These are phyloP conservation scores for Arabidopsis thaliana DNA, from an alignment of 345 rosid species.

Conservation along the genomic window TAIR10.1 NC_003076.8:17628501-17629000, in stretches of 20 bases:
- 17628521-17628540: constrained; percentile 71
- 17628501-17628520: constrained; percentile 75
- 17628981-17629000: neutral
- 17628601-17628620: neutral
- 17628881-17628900: constrained; percentile 44
- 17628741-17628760: neutral
- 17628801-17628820: constrained; percentile 36
- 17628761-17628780: neutral
- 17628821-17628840: constrained; percentile 41
- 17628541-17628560: constrained; percentile 68
- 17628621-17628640: neutral
- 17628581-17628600: constrained; percentile 48
- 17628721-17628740: neutral
- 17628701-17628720: constrained; percentile 1
- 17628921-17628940: neutral
- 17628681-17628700: neutral
- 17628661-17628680: too few relatives aligned
- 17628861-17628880: constrained; percentile 47
- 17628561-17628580: constrained; percentile 82
- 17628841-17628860: constrained; percentile 49
- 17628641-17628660: neutral
- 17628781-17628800: constrained; percentile 25
- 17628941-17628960: neutral
- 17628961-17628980: neutral
- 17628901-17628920: neutral